Evolutionary conservation across 1,284 basidiomycete genomes (phyloP).

Genomic region (Ceratobasidium sp.): DNA sequence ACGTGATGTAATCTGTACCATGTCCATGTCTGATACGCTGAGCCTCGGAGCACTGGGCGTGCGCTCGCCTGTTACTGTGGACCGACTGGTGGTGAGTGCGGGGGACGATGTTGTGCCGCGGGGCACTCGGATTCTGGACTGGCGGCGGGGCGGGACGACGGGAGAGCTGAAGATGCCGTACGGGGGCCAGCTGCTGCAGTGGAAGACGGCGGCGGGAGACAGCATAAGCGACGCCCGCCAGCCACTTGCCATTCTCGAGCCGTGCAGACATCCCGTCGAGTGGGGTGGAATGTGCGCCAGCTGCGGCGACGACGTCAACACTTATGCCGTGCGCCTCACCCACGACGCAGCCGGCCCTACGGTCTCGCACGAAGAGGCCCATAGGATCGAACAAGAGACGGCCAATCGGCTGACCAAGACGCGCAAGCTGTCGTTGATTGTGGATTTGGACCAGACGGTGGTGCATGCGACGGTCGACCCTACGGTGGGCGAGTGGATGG

Average conservation of each 20-base stretch:
- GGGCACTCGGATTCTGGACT: slow-evolving; percentile 10
- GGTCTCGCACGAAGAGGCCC: slow-evolving; percentile 84
- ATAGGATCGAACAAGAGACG: slow-evolving; percentile 83
- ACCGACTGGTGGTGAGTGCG: background rate
- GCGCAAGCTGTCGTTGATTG: slow-evolving; percentile 90
- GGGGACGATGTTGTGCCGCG: slow-evolving; percentile 1
- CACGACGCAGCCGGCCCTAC: slow-evolving; percentile 80
- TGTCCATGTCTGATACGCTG: slow-evolving; percentile 30
- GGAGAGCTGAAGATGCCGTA: slow-evolving; percentile 5
- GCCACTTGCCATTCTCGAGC: slow-evolving; percentile 55
- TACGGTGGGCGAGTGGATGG: slow-evolving; percentile 96
- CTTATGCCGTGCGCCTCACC: slow-evolving; percentile 86
- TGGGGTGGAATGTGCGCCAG: slow-evolving; percentile 90
- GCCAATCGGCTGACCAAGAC: slow-evolving; percentile 76
- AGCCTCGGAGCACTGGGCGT: slow-evolving; percentile 14
- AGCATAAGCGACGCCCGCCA: background rate
- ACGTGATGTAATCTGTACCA: slow-evolving; percentile 31
- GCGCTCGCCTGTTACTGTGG: slow-evolving; percentile 12
- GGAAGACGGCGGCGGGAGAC: background rate
- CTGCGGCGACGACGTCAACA: slow-evolving; percentile 93
- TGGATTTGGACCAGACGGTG: slow-evolving; percentile 98
- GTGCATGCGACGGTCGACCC: slow-evolving; percentile 99
- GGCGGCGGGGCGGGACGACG: background rate
- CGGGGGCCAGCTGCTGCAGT: slow-evolving; percentile 12
- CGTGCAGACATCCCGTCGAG: slow-evolving; percentile 94